Base-by-base conservation (phyloP, 306 rosid genomes). In the Sicyos edulis region DNA sequence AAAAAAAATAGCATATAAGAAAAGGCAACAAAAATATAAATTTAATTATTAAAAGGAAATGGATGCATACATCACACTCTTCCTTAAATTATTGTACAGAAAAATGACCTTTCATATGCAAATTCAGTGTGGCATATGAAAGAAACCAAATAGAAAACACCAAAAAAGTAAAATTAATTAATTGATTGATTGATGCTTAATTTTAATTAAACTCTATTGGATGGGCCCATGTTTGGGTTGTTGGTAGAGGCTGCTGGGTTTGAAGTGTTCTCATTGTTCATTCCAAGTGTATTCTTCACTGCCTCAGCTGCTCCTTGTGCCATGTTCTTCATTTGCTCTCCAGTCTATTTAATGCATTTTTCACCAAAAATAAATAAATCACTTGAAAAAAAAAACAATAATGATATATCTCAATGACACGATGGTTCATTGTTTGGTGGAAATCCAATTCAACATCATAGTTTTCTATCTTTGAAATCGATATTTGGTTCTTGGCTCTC, bases 281-380 rank as follows among this genome's bases (percentile, higher is more conserved):
- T 47, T 0, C 97, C 97, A 34, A 87, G 10, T 0, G 97, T 85
- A 6, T 71, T 21, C 45, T 89, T 92, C 66, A 85, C 83, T 0
- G 89, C 82, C 3, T 87, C 86, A 7, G 89, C 60, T 2, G 86
- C 90, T 19, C 85, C 80, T 11, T 80, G 85, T 0, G 93, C 89
- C 83, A 79, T 69, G 13, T 71, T 60, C 80, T 68, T 89, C 64
- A 92, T 78, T 63, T 81, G 84, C 32, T 85, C 92, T 34, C 92
- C 90, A 0, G 91, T 84, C 56, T 83, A 22, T 12, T 5, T 6
- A 37, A 37, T 37, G 5, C 0, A 58, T 64, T 61, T 61, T 61
- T 40, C 45, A 7, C 22, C 34, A 5, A 3, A 16, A 32, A 16
- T 3, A 10, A 22, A 1, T 3, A 22, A 57, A 8, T 4, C 45